Evolutionary conservation across 495 filamentous ascomycete genomes (phyloP).

Genomic region (Tuber umbilicatum): DNA sequence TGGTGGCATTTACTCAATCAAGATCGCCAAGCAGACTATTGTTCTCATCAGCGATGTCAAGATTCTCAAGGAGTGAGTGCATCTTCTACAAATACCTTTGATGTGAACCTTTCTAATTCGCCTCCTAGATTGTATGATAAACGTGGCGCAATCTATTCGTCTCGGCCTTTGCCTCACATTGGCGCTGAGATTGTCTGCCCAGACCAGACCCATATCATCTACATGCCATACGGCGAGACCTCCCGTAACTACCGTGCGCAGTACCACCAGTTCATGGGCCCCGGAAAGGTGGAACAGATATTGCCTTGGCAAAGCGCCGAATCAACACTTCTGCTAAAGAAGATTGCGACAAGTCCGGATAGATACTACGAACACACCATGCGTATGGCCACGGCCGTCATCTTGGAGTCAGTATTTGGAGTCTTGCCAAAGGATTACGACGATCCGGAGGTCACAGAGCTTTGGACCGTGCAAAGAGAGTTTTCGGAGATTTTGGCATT

Average conservation of each 20-base stretch:
- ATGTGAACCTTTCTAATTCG: neutral
- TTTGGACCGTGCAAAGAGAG: constrained; percentile 8
- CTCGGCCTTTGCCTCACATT: constrained; percentile 24
- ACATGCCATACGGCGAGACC: constrained; percentile 22
- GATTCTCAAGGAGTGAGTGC: constrained; percentile 7
- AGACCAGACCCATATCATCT: constrained; percentile 24
- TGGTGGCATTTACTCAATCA: constrained; percentile 35
- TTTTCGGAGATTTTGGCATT: constrained; percentile 8
- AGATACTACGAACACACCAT: constrained; percentile 32
- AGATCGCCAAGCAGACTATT: constrained; percentile 8
- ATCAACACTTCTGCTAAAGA: constrained; percentile 16
- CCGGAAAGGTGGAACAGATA: constrained; percentile 11
- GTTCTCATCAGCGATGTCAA: constrained; percentile 13
- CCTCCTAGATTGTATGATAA: constrained; percentile 25
- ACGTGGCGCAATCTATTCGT: constrained; percentile 33
- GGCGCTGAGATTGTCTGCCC: constrained; percentile 23
- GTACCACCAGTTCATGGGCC: constrained; percentile 17
- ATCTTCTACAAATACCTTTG: neutral
- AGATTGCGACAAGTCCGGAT: constrained; percentile 17
- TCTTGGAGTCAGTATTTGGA: constrained; percentile 22
- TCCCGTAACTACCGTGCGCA: constrained; percentile 15
- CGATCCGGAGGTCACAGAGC: constrained; percentile 6
- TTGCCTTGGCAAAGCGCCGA: constrained; percentile 25
- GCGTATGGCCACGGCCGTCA: constrained; percentile 29
- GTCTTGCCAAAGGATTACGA: constrained; percentile 12